Percentiles rank a stretch among this genome's conserved stretches.
These are phyloP conservation scores for Leishmania guyanensis DNA, from an alignment of 208 protist species.

Conservation along the genomic window DNA sequence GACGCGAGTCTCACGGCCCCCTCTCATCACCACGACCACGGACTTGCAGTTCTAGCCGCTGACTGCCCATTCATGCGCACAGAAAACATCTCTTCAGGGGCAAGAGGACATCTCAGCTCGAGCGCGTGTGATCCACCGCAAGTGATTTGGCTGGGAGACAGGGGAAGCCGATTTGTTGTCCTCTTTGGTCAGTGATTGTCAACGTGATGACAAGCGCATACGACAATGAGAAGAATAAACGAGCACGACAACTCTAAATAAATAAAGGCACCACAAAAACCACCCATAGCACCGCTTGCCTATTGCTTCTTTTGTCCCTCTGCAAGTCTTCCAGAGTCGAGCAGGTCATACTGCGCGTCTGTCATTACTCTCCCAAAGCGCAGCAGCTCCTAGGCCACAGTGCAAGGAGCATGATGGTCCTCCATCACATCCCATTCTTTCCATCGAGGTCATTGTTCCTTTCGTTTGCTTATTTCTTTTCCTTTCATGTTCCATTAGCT, in stretches of 20 bases:
- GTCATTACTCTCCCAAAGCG: no score
- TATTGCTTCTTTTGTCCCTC: background rate
- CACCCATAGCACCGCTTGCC: background rate
- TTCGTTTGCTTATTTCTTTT: background rate
- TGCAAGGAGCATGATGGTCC: background rate
- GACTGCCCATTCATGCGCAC: background rate
- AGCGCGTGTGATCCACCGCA: background rate
- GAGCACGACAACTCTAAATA: slow-evolving; percentile 1
- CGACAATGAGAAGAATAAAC: slow-evolving; percentile 12
- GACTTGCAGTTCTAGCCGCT: background rate
- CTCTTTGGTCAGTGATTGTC: background rate
- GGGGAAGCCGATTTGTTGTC: background rate
- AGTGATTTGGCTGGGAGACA: background rate
- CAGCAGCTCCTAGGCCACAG: background rate
- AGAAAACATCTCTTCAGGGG: background rate
- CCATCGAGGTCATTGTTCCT: no score
- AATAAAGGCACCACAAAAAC: background rate
- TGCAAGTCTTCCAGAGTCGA: background rate
- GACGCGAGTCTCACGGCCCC: background rate
- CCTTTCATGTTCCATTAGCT: background rate
- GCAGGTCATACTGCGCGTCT: background rate
- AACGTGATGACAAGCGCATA: background rate
- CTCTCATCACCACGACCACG: background rate
- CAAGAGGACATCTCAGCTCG: background rate
- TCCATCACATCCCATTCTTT: no score